Conservation (phyloP, 192 early-diverging fungal species). For the Backusella tarrabulga region DNA sequence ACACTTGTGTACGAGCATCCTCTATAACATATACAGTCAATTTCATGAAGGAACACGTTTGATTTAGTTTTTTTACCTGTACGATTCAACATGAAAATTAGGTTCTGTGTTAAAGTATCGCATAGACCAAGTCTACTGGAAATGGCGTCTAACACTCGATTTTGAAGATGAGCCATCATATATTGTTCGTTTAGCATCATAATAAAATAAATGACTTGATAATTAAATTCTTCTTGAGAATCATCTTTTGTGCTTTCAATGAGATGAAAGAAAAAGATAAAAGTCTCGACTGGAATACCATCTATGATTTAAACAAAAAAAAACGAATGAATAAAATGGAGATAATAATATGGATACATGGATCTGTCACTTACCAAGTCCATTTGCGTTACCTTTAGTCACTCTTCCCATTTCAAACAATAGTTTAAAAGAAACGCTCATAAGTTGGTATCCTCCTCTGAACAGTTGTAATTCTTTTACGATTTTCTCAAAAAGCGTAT, state of each 20-base stretch:
- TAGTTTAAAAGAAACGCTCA: background rate
- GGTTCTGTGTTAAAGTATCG: constrained; percentile 75
- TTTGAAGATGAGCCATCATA: background rate
- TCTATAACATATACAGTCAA: constrained; percentile 31
- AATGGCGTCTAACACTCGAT: background rate
- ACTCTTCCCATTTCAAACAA: background rate
- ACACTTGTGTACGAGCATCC: constrained; percentile 47
- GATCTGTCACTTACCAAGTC: background rate
- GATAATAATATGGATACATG: background rate
- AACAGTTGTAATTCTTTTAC: background rate
- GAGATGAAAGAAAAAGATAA: background rate
- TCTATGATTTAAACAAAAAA: background rate
- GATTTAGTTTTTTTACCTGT: constrained; percentile 44
- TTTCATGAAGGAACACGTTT: background rate
- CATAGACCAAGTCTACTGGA: background rate
- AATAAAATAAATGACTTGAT: background rate
- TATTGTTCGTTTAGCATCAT: background rate
- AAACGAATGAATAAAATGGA: background rate
- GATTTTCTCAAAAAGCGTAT: background rate
- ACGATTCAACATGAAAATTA: constrained; percentile 88
- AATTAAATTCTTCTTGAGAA: background rate
- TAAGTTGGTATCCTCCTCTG: background rate
- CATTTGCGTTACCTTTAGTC: background rate
- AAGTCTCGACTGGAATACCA: background rate
- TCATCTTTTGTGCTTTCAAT: background rate